Base-by-base conservation (phyloP, 192 early-diverging fungal genomes). In the Backusella parvicylindrica region DNA sequence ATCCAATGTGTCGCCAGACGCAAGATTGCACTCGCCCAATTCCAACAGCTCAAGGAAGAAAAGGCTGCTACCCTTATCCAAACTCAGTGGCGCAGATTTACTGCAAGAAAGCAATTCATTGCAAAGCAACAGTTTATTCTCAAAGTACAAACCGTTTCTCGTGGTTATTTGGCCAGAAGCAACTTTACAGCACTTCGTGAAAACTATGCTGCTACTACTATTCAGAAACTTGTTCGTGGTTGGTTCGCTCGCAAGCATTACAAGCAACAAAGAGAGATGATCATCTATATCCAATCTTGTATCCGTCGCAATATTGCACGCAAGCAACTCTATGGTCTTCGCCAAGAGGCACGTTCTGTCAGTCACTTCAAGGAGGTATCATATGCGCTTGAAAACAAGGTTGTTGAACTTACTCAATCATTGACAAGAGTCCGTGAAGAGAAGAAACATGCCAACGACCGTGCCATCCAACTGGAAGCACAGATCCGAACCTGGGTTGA, bases 351-450 rank as follows among this genome's bases (percentile, higher is more conserved):
- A 35, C 85, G 93, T 66, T 96, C 94, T 56, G 94, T 95, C 16
- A 92, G 89, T 71, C 97, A 98, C 74, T 91, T 97, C 81, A 95
- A 98, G 86, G 94, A 99, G 74, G 89, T 92, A 35, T 96, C 96
- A 36, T 95, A 95, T 82, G 92, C 92, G 84, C 85, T 99, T 3
- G 98, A 99, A 83, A 91, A 89, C 86, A 99, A 97, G 88, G 94
- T 99, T 70, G 91, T 99, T 78, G 95, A 95, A 81, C 86, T 99
- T 71, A 97, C 96, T 36, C 94, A 94, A 75, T 82, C 83, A 36
- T 80, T 97, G 65, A 87, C 87, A 33, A 79, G 81, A 66, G 84
- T 87, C 75, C 87, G 88, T 72, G 86, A 94, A 73, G 94, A 95
- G 78, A 90, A 92, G 80, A 87, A 87, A 31, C 60, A 70, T 15